phyloP scores from a whole-genome alignment of 73 alveolate species.

The Durusdinium trenchii region DNA sequence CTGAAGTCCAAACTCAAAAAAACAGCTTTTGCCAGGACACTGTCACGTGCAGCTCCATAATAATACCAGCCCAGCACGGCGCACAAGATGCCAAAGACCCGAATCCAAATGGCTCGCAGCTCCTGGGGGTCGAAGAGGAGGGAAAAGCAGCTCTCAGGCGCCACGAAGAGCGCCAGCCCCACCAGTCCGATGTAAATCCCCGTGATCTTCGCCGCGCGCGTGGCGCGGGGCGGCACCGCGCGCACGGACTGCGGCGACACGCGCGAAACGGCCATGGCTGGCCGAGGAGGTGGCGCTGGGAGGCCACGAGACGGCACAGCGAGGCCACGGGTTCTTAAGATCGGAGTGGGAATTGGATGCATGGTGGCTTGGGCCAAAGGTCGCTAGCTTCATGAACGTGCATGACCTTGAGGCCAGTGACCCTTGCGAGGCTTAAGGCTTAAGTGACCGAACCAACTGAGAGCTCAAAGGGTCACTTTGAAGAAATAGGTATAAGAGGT shows the following conservation, averaged over 20 bases:
- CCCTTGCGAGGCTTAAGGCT: too few relatives aligned
- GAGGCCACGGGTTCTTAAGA: too few relatives aligned
- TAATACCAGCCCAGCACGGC: constrained; percentile 87
- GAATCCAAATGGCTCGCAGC: constrained; percentile 44
- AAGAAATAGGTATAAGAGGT: too few relatives aligned
- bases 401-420: too few relatives aligned
- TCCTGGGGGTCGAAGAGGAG: constrained; percentile 43
- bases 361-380: too few relatives aligned
- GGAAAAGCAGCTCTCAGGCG: constrained; percentile 47
- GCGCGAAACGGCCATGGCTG: not conserved
- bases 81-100: constrained; percentile 68
- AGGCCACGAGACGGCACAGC: too few relatives aligned
- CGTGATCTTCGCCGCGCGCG: not conserved
- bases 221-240: not conserved
- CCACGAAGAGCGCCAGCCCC: constrained; percentile 38
- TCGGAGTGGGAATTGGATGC: too few relatives aligned
- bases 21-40: not conserved
- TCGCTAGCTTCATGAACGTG: too few relatives aligned
- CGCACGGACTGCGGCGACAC: not conserved
- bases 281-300: not conserved
- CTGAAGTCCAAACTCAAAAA: too few relatives aligned
- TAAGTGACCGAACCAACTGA: too few relatives aligned
- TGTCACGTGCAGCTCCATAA: constrained; percentile 27
- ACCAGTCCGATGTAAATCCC: constrained; percentile 9
- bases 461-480: too few relatives aligned